phyloP scores from a whole-genome alignment of 108 stramenopile species.

The Cyclotella atomus region DNA sequence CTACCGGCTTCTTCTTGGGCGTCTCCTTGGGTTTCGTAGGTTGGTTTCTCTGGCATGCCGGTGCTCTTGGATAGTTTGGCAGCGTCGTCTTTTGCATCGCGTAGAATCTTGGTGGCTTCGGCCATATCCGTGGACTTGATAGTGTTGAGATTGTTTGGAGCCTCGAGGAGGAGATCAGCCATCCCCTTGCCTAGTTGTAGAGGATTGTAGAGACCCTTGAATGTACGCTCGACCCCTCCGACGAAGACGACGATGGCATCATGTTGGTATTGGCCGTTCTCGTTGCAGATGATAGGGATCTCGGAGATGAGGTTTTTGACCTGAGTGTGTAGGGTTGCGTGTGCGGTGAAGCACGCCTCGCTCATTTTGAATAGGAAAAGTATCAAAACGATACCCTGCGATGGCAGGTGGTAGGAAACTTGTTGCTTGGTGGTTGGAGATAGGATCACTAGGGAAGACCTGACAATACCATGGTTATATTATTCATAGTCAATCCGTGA shows the following conservation, averaged over 20 bases:
- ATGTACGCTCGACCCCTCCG: background rate
- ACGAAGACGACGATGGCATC: background rate
- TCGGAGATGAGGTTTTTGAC: background rate
- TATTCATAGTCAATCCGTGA: background rate
- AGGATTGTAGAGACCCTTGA: conserved; percentile 1
- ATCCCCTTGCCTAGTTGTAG: conserved; percentile 8
- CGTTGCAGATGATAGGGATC: background rate
- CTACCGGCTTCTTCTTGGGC: background rate
- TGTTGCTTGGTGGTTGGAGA: background rate
- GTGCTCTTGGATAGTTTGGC: no score
- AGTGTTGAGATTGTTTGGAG: background rate
- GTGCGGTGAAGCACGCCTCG: conserved; percentile 6
- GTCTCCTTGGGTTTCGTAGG: background rate
- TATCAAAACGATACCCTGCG: background rate
- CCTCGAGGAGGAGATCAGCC: background rate
- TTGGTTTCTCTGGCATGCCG: no score
- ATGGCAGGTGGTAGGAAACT: background rate
- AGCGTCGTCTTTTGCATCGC: background rate
- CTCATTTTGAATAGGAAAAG: conserved; percentile 6
- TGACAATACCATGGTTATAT: background rate
- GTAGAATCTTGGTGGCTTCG: background rate
- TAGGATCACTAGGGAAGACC: conserved; percentile 9
- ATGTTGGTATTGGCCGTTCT: conserved; percentile 1
- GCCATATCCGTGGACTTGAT: conserved; percentile 4
- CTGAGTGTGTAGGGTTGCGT: background rate